Base-by-base conservation (phyloP, 2,329 filamentous ascomycete genomes). In the Ophiostoma triangulosporum region DNA sequence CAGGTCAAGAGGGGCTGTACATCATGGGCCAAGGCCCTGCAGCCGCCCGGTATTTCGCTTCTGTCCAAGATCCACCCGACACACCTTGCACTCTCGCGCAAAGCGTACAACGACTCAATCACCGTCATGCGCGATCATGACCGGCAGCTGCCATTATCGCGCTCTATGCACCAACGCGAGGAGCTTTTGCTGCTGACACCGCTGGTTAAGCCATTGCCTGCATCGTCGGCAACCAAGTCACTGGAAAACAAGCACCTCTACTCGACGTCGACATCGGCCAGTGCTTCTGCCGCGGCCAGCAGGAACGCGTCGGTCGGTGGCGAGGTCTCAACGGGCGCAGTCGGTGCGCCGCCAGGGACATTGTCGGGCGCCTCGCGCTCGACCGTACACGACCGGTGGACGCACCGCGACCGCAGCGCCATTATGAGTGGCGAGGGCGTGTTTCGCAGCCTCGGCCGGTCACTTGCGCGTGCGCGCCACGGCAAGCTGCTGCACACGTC, bases 401-500 rank as follows among this genome's bases (percentile, higher is more conserved):
- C 66, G 56, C 82, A 75, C 70, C 62, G 82, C 71, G 71, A 82
- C 69, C 65, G 78, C 60, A 69, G 77, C 52, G 67, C 81, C 58
- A 76, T 95, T 20, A 88, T 95, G 83, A 95, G 86, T 60, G 91
- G 91, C 27, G 91, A 97, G 68, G 83, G 86, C 29, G 89, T 97
- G 0, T 97, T 97, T 62, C 78, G 88, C 61, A 89, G 95, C 64
- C 76, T 97, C 24, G 91, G 91, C 1, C 80, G 88, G 60, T 88
- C 87, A 6, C 71, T 97, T n/a, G 90, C 91, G 11, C 78, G 91
- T 51, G 86, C 89, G 59, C 76, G 90, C 22, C 88, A 86, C 60
- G 88, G 90, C 20, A 87, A 93, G 62, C 80, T 96, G 6, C 72
- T 96, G 15, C 89, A 97, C 66, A 95, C 91, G 1, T 96, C 90